Evolutionary conservation across 495 filamentous ascomycete genomes (phyloP).

Genomic region (Penicillium macrosclerotiorum): DNA sequence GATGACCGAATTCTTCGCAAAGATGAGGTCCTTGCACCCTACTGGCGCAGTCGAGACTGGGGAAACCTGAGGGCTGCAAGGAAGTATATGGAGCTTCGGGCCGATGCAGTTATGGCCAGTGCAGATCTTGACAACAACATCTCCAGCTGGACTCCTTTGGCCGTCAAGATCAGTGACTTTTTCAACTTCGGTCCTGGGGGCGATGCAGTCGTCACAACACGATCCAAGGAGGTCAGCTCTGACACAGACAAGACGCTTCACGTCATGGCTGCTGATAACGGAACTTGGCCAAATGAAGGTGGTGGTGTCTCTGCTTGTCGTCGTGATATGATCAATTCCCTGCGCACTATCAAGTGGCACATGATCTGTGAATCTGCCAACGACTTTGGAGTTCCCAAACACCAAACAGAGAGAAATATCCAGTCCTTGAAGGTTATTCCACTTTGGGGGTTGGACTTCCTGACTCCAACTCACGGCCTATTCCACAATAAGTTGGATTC

Average conservation of each 20-base stretch:
- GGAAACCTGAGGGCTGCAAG: constrained; percentile 53
- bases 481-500: constrained; percentile 61
- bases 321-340: constrained; percentile 65
- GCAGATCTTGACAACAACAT: constrained; percentile 60
- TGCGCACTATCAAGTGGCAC: constrained; percentile 61
- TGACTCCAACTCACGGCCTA: constrained; percentile 62
- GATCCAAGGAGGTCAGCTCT: constrained; percentile 40
- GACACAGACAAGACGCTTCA: constrained; percentile 57
- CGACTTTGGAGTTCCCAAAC: constrained; percentile 63
- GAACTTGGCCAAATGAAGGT: constrained; percentile 66
- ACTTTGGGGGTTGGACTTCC: constrained; percentile 64
- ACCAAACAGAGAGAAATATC: constrained; percentile 65
- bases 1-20: constrained; percentile 59
- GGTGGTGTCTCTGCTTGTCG: constrained; percentile 67
- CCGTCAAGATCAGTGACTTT: constrained; percentile 61
- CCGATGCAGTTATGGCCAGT: constrained; percentile 59
- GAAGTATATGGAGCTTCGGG: constrained; percentile 53
- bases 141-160: constrained; percentile 57
- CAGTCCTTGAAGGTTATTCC: constrained; percentile 64
- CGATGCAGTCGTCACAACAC: constrained; percentile 46
- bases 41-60: constrained; percentile 57
- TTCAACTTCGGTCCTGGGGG: constrained; percentile 65
- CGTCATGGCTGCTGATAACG: constrained; percentile 62
- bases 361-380: constrained; percentile 66
- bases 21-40: constrained; percentile 52